Percentiles rank a stretch among this genome's conserved stretches.
These are phyloP conservation scores for Diaporthe ilicicola DNA, from an alignment of 2,329 filamentous ascomycete genomes.

Conservation along the genomic window DNA sequence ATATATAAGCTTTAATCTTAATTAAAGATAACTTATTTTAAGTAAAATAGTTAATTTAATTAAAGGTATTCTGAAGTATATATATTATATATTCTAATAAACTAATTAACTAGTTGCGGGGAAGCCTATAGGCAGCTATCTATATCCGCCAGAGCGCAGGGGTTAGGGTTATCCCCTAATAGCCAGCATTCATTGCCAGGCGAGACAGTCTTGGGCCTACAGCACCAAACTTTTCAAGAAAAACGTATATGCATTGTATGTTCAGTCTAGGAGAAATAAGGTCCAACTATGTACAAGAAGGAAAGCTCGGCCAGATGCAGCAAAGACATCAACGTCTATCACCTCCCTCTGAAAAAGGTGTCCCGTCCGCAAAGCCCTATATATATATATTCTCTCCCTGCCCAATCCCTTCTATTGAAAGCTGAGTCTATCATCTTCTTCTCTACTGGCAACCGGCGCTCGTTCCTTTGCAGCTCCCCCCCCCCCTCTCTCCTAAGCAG, in stretches of 20 bases:
- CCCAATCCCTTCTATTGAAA: background rate
- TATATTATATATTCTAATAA: too few species aligned
- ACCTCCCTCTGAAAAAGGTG: background rate
- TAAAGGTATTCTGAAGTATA: too few species aligned
- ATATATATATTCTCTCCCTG: background rate
- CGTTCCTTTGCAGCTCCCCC: too few species aligned
- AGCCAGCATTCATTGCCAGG: too few species aligned
- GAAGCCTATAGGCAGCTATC: too few species aligned
- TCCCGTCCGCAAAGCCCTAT: background rate
- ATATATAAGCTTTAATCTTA: too few species aligned
- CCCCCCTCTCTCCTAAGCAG: slow-evolving; percentile 26
- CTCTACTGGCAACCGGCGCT: background rate
- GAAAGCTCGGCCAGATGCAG: slow-evolving; percentile 14
- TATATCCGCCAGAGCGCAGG: too few species aligned
- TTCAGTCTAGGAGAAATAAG: background rate
- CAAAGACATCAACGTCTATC: slow-evolving; percentile 18
- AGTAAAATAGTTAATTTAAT: too few species aligned
- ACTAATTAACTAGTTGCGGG: too few species aligned
- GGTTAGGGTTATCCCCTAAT: too few species aligned
- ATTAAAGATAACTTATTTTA: too few species aligned
- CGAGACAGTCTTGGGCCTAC: background rate
- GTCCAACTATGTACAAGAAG: slow-evolving; percentile 23
- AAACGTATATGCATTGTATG: slow-evolving; percentile 13
- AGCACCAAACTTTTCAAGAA: background rate
- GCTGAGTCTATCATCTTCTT: slow-evolving; percentile 15